phyloP scores from a whole-genome alignment of 768 basidiomycete genomes.

The Macrolepiota albuminosa region DNA sequence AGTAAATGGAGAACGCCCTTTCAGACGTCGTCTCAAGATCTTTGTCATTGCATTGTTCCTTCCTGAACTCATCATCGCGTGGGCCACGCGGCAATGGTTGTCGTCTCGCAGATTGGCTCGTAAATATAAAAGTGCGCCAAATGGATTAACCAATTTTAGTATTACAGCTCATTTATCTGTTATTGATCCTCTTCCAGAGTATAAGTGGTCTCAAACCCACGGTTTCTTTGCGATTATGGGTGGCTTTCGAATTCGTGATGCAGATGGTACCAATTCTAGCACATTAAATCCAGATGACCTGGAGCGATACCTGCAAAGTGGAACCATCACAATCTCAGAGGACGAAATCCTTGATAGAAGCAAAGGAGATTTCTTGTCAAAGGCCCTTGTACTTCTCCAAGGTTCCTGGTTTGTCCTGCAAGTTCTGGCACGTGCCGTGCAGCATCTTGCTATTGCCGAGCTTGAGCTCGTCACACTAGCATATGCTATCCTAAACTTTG shows the following conservation, averaged over 20 bases:
- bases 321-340: conserved; percentile 9
- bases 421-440: conserved; percentile 17
- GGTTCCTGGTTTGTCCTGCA: conserved; percentile 28
- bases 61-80: conserved; percentile 18
- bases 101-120: conserved; percentile 14
- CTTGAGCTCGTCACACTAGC: conserved; percentile 28
- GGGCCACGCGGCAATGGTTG: conserved; percentile 18
- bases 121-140: conserved; percentile 1
- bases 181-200: background rate
- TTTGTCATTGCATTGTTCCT: conserved; percentile 14
- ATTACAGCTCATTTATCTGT: background rate
- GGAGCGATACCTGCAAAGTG: background rate
- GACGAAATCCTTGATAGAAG: conserved; percentile 22
- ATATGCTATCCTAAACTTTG: conserved; percentile 20
- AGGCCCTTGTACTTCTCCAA: conserved; percentile 21
- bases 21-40: background rate
- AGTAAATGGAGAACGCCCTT: background rate
- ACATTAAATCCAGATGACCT: conserved; percentile 1
- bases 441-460: conserved; percentile 21
- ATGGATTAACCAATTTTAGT: too few relatives aligned
- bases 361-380: conserved; percentile 23
- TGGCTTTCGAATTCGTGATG: conserved; percentile 16
- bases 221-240: conserved; percentile 24
- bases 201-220: conserved; percentile 19
- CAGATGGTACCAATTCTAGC: background rate